phyloP scores from a whole-genome alignment of 2,329 filamentous ascomycete species.

The Nigrospora sphaerica region DNA sequence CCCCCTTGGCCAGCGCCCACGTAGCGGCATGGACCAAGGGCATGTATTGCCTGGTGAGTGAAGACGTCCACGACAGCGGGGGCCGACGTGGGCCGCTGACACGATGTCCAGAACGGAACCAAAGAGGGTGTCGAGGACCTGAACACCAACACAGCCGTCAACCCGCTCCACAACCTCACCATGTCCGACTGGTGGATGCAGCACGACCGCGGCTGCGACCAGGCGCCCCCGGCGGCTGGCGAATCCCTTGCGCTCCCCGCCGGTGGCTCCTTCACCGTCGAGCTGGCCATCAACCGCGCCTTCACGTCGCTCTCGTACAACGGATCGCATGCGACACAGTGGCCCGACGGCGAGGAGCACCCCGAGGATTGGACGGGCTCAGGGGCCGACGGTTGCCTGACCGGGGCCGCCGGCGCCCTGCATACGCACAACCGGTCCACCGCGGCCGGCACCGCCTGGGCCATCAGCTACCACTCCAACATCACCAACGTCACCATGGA shows the following conservation, averaged over 20 bases:
- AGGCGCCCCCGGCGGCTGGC: conserved; percentile 14
- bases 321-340: conserved; percentile 28
- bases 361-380: conserved; percentile 37
- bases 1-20: too few relatives aligned
- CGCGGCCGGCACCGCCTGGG: conserved; percentile 39
- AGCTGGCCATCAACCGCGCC: conserved; percentile 42
- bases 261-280: conserved; percentile 38
- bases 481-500: conserved; percentile 38
- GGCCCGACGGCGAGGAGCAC: conserved; percentile 39
- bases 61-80: too few relatives aligned
- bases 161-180: conserved; percentile 36
- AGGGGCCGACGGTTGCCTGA: conserved; percentile 15
- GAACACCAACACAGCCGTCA: conserved; percentile 37
- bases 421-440: conserved; percentile 36
- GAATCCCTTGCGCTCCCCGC: conserved; percentile 38
- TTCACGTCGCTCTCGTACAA: conserved; percentile 38
- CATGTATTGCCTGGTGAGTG: conserved; percentile 29
- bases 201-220: conserved; percentile 37
- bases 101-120: conserved; percentile 7
- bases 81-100: too few relatives aligned
- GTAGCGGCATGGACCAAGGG: conserved; percentile 13
- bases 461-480: conserved; percentile 42
- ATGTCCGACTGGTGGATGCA: conserved; percentile 45
- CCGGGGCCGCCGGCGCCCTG: conserved; percentile 31
- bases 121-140: conserved; percentile 19